Evolutionary conservation across 2,329 filamentous ascomycete species (phyloP).

Genomic region (Periglandula ipomoeae): DNA sequence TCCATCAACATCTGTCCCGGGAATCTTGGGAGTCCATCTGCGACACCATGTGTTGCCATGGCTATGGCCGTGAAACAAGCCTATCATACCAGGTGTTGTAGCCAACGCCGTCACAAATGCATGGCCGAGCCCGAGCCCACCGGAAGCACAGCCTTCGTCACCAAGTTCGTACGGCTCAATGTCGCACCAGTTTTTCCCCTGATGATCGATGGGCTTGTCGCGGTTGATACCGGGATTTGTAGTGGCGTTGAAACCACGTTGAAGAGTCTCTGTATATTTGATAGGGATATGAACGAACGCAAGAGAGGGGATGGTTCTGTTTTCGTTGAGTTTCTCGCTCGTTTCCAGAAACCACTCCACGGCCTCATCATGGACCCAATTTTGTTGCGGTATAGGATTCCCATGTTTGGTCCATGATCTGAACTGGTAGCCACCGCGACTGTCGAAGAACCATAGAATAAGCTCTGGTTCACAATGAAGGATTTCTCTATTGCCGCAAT

Average conservation of each 20-base stretch:
- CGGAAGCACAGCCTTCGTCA: conserved; percentile 30
- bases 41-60: conserved; percentile 54
- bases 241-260: conserved; percentile 24
- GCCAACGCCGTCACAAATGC: conserved; percentile 55
- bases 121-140: conserved; percentile 47
- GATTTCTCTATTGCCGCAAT: conserved; percentile 18
- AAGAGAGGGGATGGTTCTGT: conserved; percentile 31
- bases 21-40: conserved; percentile 32
- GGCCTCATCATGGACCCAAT: conserved; percentile 36
- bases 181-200: conserved; percentile 33
- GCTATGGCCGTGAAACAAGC: conserved; percentile 56
- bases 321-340: conserved; percentile 18
- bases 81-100: conserved; percentile 43
- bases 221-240: conserved; percentile 36
- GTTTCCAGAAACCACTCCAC: conserved; percentile 34
- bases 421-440: conserved; percentile 46
- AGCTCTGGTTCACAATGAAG: conserved; percentile 21
- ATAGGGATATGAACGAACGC: conserved; percentile 41
- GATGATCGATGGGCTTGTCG: conserved; percentile 30
- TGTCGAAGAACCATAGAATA: conserved; percentile 67
- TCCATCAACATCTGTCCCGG: conserved; percentile 24
- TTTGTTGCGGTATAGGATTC: conserved; percentile 22
- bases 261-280: conserved; percentile 29
- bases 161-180: neutral
- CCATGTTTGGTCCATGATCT: conserved; percentile 23